Percentiles rank a stretch among this genome's conserved stretches.
Evolutionary conservation across 805 yeast genomes (phyloP).

Genomic region (Yamadazyma takamatsuzukensis): DNA sequence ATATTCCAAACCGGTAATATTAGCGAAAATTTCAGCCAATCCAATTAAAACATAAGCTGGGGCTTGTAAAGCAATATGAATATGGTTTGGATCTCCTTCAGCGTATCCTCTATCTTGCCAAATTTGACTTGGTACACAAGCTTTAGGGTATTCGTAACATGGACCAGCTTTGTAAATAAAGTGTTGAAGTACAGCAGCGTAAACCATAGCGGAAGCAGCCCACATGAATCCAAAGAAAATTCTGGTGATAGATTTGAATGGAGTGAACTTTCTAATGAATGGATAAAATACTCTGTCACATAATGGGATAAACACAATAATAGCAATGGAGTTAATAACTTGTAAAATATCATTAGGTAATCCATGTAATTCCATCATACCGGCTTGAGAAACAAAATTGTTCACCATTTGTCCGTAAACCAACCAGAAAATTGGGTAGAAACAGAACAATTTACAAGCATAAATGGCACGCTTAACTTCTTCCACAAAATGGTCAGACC

Average conservation of each 20-base stretch:
- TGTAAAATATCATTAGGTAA: constrained; percentile 79
- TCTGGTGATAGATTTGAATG: constrained; percentile 68
- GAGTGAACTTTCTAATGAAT: constrained; percentile 41
- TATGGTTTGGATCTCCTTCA: constrained; percentile 43
- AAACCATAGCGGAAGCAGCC: constrained; percentile 63
- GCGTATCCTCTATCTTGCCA: constrained; percentile 2
- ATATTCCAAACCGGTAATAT: constrained; percentile 77
- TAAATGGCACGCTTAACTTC: constrained; percentile 62
- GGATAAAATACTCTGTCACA: constrained; percentile 56
- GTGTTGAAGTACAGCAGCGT: constrained; percentile 74
- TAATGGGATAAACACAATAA: constrained; percentile 75
- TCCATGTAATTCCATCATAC: constrained; percentile 68
- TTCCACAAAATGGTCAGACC: constrained; percentile 72
- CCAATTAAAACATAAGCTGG: constrained; percentile 74
- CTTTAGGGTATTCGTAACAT: constrained; percentile 60
- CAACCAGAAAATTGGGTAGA: constrained; percentile 73
- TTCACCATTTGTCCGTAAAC: constrained; percentile 69
- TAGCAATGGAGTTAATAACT: constrained; percentile 70
- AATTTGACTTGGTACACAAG: constrained; percentile 37
- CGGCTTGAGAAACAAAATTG: constrained; percentile 73
- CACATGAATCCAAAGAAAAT: constrained; percentile 68
- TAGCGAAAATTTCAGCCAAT: constrained; percentile 72
- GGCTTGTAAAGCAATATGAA: constrained; percentile 69
- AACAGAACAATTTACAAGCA: constrained; percentile 71
- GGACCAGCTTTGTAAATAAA: constrained; percentile 69